Conservation (phyloP, 2,329 filamentous ascomycete species). For the Phyllosticta paracitricarpa region DNA sequence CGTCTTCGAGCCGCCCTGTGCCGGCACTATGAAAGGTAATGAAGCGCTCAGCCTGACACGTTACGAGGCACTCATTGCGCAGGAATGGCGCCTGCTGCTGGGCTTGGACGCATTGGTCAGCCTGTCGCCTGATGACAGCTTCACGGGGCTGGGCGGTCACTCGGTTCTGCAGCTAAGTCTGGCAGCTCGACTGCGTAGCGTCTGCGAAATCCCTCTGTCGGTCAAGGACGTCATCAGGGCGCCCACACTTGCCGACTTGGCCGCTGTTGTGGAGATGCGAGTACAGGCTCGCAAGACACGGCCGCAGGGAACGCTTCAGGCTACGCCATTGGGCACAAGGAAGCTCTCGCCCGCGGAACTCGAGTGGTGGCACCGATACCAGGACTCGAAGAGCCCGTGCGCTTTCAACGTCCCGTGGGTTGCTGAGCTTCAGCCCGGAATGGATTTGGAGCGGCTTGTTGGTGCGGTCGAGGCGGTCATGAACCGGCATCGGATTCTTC, state of each 20-base stretch:
- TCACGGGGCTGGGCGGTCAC: constrained; percentile 52
- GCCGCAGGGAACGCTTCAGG: background rate
- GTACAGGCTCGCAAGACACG: background rate
- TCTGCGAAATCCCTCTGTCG: constrained; percentile 11
- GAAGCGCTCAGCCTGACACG: background rate
- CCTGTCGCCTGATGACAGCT: constrained; percentile 43
- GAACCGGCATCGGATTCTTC: constrained; percentile 13
- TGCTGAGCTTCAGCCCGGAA: constrained; percentile 2
- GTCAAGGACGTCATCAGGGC: constrained; percentile 14
- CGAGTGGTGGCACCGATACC: constrained; percentile 17
- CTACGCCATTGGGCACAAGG: background rate
- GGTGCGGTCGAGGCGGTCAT: constrained; percentile 17
- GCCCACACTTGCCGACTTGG: constrained; percentile 4
- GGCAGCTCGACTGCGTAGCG: constrained; percentile 8
- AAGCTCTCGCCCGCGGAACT: constrained; percentile 14
- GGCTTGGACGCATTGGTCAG: constrained; percentile 25
- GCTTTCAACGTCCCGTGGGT: constrained; percentile 22
- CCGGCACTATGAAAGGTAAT: background rate
- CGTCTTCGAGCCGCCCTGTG: background rate
- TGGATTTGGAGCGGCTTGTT: constrained; percentile 14
- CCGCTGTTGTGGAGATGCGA: background rate
- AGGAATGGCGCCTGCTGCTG: constrained; percentile 11
- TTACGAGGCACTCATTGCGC: constrained; percentile 8
- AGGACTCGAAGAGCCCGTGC: constrained; percentile 11
- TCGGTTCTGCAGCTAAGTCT: constrained; percentile 35